Conservation (phyloP, 495 filamentous ascomycete species). For the Penicillium desertorum region DNA sequence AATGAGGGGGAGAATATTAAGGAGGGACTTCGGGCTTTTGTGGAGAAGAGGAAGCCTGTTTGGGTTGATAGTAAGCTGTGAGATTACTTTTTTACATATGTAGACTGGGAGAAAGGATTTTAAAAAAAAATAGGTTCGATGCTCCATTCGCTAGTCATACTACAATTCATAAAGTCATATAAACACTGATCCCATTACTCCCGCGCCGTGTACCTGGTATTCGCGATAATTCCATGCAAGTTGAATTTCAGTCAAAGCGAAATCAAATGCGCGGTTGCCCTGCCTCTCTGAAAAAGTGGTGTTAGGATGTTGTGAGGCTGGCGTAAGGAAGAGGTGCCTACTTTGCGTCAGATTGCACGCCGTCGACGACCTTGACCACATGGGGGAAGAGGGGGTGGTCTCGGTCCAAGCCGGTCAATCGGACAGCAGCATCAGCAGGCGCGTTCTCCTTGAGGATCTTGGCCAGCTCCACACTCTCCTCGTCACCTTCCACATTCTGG, state of each 20-base stretch:
- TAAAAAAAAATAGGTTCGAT: not conserved
- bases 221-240: slow-evolving; percentile 39
- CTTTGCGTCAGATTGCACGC: slow-evolving; percentile 63
- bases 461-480: slow-evolving; percentile 79
- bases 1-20: slow-evolving; percentile 73
- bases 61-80: slow-evolving; percentile 81
- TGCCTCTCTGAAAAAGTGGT: slow-evolving; percentile 21
- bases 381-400: slow-evolving; percentile 69
- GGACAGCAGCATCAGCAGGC: slow-evolving; percentile 64
- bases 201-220: slow-evolving; percentile 28
- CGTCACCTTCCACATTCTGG: slow-evolving; percentile 86
- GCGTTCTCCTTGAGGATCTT: slow-evolving; percentile 72
- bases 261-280: slow-evolving; percentile 32
- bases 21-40: slow-evolving; percentile 78
- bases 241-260: slow-evolving; percentile 16
- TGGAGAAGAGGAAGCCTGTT: slow-evolving; percentile 72
- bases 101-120: not conserved
- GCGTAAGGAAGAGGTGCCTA: slow-evolving; percentile 22
- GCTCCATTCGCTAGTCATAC: slow-evolving; percentile 18
- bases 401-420: slow-evolving; percentile 73
- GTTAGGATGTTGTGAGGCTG: slow-evolving; percentile 3
- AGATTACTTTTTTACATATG: not conserved
- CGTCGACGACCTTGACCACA: slow-evolving; percentile 70
- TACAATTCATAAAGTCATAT: slow-evolving; percentile 18
- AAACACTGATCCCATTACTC: slow-evolving; percentile 11